Conservation (phyloP, 305 asterid genomes). For the Rubia peregrina region DNA sequence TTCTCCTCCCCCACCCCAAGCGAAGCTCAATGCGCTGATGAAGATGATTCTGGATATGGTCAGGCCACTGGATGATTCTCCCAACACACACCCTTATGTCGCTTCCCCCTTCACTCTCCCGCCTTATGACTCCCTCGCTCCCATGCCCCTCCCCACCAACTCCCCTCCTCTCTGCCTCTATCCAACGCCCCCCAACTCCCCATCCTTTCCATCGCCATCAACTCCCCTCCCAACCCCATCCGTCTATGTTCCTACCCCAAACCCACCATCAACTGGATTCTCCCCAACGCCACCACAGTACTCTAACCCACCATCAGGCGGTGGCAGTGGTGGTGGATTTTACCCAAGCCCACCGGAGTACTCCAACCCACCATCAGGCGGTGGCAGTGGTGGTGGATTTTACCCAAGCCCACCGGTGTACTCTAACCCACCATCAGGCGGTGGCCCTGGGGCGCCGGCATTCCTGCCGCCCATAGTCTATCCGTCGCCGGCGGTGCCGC, state of each 20-base stretch:
- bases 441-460: slow-evolving; percentile 34
- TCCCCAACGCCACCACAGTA: slow-evolving; percentile 42
- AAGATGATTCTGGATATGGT: slow-evolving; percentile 27
- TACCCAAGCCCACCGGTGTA: slow-evolving; percentile 20
- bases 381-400: background rate
- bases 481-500: slow-evolving; percentile 77
- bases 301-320: slow-evolving; percentile 47
- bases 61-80: slow-evolving; percentile 37
- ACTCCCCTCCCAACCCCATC: slow-evolving; percentile 23
- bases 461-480: slow-evolving; percentile 72
- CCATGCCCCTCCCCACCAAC: slow-evolving; percentile 41
- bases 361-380: background rate
- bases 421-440: slow-evolving; percentile 22
- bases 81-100: slow-evolving; percentile 35
- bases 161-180: slow-evolving; percentile 57
- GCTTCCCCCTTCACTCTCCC: slow-evolving; percentile 67
- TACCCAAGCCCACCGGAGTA: background rate
- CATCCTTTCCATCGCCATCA: slow-evolving; percentile 20
- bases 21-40: slow-evolving; percentile 17
- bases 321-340: background rate
- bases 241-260: slow-evolving; percentile 6
- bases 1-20: slow-evolving; percentile 17
- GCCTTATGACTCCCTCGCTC: slow-evolving; percentile 76
- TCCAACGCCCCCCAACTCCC: slow-evolving; percentile 45
- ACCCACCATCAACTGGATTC: background rate